A percentile compares a stretch with the other conserved stretches of the same genome.
phyloP scores from a whole-genome alignment of 2,329 filamentous ascomycete genomes.

The Nannizziopsis arthrosporioides region DNA sequence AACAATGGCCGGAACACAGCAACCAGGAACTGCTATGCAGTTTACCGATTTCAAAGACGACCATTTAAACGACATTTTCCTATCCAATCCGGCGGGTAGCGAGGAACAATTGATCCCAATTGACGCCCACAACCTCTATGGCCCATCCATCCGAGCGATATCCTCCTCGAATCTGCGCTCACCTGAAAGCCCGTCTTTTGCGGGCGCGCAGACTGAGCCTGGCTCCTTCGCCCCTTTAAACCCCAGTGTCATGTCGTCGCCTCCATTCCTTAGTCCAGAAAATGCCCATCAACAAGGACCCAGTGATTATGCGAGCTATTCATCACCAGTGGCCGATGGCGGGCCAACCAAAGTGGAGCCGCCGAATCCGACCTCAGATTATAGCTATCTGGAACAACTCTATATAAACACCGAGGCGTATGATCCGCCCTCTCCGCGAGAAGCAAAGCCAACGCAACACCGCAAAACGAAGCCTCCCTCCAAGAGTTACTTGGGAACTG shows the following conservation, averaged over 20 bases:
- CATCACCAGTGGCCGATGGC: slow-evolving; percentile 8
- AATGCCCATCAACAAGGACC: slow-evolving; percentile 20
- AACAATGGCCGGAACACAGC: not conserved
- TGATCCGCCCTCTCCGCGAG: not conserved
- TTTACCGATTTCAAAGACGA: slow-evolving; percentile 5
- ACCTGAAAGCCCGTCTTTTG: slow-evolving; percentile 1
- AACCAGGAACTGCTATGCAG: not conserved
- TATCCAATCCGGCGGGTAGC: slow-evolving; percentile 28
- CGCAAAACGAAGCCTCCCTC: not conserved
- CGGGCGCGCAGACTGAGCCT: not conserved
- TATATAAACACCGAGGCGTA: slow-evolving; percentile 10
- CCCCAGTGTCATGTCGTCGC: slow-evolving; percentile 12
- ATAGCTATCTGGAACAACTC: not conserved
- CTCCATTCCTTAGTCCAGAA: slow-evolving; percentile 22
- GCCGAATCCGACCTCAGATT: not conserved
- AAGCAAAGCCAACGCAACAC: not conserved
- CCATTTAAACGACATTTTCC: slow-evolving; percentile 11
- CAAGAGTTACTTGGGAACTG: not conserved
- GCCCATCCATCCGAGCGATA: not conserved
- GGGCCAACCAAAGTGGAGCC: slow-evolving; percentile 1
- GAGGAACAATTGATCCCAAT: slow-evolving; percentile 30
- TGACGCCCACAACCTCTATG: slow-evolving; percentile 17
- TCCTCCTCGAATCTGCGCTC: slow-evolving; percentile 6
- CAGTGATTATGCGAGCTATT: slow-evolving; percentile 8
- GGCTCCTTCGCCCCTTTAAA: slow-evolving; percentile 10